These are phyloP conservation scores for Metschnikowia reukaufii DNA, from an alignment of 805 yeast genomes.

Conservation along the genomic window DNA sequence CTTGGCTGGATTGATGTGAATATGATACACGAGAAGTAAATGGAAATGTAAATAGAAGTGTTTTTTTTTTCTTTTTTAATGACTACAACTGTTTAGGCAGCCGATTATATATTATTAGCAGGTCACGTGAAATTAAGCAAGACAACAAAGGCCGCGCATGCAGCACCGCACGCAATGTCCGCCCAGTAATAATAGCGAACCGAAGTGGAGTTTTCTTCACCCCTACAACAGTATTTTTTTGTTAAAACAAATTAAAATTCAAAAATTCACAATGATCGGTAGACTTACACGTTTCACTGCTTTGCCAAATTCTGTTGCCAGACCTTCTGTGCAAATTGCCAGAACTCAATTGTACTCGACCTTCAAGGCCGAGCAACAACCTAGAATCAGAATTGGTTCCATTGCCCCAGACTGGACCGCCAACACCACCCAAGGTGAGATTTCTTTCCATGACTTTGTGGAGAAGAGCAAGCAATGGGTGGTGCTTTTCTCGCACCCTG, in stretches of 20 bases:
- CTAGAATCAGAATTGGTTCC: slow-evolving; percentile 54
- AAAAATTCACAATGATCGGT: slow-evolving; percentile 16
- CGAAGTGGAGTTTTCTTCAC: too few relatives aligned
- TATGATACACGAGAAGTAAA: slow-evolving; percentile 21
- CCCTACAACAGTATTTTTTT: background rate
- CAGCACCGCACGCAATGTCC: background rate
- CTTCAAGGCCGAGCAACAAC: slow-evolving; percentile 40
- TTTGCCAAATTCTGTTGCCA: slow-evolving; percentile 12
- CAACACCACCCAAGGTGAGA: slow-evolving; percentile 61
- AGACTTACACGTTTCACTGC: slow-evolving; percentile 16
- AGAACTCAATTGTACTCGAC: slow-evolving; percentile 19
- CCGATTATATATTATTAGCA: background rate
- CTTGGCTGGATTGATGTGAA: slow-evolving; percentile 92
- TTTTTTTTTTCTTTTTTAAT: too few relatives aligned
- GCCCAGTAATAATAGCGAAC: background rate
- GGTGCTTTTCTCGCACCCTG: slow-evolving; percentile 73
- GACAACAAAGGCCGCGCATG: background rate
- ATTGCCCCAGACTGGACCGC: slow-evolving; percentile 68
- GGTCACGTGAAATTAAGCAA: slow-evolving; percentile 11
- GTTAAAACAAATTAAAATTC: too few relatives aligned
- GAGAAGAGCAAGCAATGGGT: slow-evolving; percentile 56
- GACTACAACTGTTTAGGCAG: background rate
- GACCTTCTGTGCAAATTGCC: slow-evolving; percentile 13
- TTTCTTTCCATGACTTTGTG: slow-evolving; percentile 62
- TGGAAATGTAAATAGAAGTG: slow-evolving; percentile 4